phyloP scores from a whole-genome alignment of 2,329 filamentous ascomycete species.

The Malbranchea zuffiana region DNA sequence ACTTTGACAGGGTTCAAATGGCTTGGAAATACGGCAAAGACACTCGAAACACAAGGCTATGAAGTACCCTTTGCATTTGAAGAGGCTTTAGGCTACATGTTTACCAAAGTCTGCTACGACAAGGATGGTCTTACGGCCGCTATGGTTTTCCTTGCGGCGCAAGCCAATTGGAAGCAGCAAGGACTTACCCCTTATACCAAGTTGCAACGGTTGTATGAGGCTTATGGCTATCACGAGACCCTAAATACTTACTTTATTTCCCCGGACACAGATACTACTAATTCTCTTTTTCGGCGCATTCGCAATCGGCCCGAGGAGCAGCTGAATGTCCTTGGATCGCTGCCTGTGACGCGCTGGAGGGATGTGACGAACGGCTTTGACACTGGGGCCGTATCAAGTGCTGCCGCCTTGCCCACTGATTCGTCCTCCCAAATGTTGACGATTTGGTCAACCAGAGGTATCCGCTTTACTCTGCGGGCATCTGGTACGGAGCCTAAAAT shows the following conservation, averaged over 20 bases:
- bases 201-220: constrained; percentile 46
- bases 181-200: constrained; percentile 48
- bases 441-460: constrained; percentile 42
- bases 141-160: constrained; percentile 47
- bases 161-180: constrained; percentile 40
- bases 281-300: constrained; percentile 45
- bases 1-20: constrained; percentile 59
- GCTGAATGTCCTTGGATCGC: constrained; percentile 39
- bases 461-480: constrained; percentile 50
- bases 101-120: constrained; percentile 50
- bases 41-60: constrained; percentile 41
- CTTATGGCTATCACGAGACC: constrained; percentile 52
- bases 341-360: constrained; percentile 48
- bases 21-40: constrained; percentile 50
- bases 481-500: constrained; percentile 59
- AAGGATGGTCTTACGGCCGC: constrained; percentile 55
- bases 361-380: constrained; percentile 53
- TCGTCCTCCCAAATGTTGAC: constrained; percentile 54
- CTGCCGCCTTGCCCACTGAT: constrained; percentile 47
- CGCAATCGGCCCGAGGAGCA: constrained; percentile 35
- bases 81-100: constrained; percentile 58
- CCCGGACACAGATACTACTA: constrained; percentile 43
- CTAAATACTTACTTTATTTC: constrained; percentile 55
- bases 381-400: constrained; percentile 42
- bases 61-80: constrained; percentile 50